phyloP scores from a whole-genome alignment of 805 yeast genomes.

The Suhomyces prunicola region DNA sequence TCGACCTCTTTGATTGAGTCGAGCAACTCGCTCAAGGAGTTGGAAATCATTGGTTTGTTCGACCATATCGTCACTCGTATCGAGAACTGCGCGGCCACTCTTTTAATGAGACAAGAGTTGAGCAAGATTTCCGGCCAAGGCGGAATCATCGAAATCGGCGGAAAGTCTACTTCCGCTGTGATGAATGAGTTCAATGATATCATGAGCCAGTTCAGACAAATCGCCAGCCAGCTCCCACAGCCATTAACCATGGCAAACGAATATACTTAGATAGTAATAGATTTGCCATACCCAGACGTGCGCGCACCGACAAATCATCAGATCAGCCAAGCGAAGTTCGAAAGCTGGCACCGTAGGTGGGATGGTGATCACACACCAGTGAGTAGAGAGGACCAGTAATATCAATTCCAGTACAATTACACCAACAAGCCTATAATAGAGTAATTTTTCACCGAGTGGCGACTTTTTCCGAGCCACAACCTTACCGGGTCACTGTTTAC shows the following conservation, averaged over 20 bases:
- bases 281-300: not conserved
- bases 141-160: conserved; percentile 20
- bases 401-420: too few relatives aligned
- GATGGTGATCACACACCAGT: too few relatives aligned
- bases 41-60: conserved; percentile 52
- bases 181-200: conserved; percentile 22
- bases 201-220: not conserved
- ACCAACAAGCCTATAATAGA: too few relatives aligned
- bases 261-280: too few relatives aligned
- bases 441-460: too few relatives aligned
- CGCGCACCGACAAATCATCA: not conserved
- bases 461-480: too few relatives aligned
- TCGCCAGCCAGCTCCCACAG: too few relatives aligned
- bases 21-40: conserved; percentile 21
- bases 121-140: conserved; percentile 18
- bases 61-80: conserved; percentile 68
- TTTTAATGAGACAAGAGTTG: conserved; percentile 34
- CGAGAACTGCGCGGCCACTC: conserved; percentile 50
- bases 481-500: too few relatives aligned
- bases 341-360: too few relatives aligned
- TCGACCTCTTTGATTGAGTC: conserved; percentile 22
- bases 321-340: not conserved
- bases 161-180: conserved; percentile 18
- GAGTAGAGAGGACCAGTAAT: too few relatives aligned
- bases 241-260: not conserved